phyloP scores from a whole-genome alignment of 257 asterid genomes.

The Gardenia jasminoides region DNA sequence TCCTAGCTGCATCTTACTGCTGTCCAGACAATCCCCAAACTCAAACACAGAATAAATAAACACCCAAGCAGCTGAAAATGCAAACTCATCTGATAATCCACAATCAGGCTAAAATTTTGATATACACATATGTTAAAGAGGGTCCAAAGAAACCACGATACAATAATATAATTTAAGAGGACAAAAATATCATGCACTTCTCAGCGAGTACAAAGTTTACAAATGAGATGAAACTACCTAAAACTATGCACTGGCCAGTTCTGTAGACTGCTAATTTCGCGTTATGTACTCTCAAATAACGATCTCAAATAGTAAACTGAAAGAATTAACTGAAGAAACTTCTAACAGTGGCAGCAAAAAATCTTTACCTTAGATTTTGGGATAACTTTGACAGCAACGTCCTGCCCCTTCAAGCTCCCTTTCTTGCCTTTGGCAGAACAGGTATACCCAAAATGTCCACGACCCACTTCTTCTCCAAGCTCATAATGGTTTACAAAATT shows the following conservation, averaged over 20 bases:
- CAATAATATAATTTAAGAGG: not conserved
- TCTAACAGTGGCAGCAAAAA: not conserved
- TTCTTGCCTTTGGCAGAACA: constrained; percentile 75
- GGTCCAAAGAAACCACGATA: not conserved
- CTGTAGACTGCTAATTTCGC: not conserved
- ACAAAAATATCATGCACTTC: not conserved
- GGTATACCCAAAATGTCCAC: constrained; percentile 95
- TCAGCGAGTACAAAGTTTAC: not conserved
- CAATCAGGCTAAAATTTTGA: not conserved
- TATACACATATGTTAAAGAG: not conserved
- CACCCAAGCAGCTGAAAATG: not conserved
- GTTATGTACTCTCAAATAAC: not conserved
- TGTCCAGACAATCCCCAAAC: not conserved
- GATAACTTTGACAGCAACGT: constrained; percentile 89
- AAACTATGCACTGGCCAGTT: not conserved
- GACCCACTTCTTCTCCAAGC: constrained; percentile 84
- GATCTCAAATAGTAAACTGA: not conserved
- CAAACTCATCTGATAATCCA: not conserved
- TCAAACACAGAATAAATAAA: not conserved
- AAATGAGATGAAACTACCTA: not conserved
- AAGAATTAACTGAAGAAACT: not conserved
- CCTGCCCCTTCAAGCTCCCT: constrained; percentile 82
- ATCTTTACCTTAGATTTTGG: constrained; percentile 72
- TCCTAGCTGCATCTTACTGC: not conserved
- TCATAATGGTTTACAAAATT: constrained; percentile 60